These are phyloP conservation scores for Acer campestre DNA, from an alignment of 345 rosid genomes.

Conservation along the genomic window DNA sequence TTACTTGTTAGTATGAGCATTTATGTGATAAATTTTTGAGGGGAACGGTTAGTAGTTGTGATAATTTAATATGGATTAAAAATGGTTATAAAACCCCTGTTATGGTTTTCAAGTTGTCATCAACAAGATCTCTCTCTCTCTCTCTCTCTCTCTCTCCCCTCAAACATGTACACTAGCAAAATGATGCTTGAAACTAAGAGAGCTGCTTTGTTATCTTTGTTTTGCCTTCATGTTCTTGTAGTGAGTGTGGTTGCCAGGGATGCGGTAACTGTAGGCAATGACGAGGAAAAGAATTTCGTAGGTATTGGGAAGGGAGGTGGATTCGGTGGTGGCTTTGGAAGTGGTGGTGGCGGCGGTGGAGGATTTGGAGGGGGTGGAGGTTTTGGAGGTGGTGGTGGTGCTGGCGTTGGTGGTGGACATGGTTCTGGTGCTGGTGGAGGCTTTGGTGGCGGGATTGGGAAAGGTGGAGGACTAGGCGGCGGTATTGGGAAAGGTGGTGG, in stretches of 20 bases:
- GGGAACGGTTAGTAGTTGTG: conserved; percentile 45
- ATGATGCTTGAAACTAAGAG: conserved; percentile 37
- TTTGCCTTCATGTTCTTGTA: conserved; percentile 47
- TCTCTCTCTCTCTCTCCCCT: too few relatives aligned
- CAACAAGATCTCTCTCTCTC: neutral
- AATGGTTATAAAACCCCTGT: conserved; percentile 24
- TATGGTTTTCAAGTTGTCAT: neutral
- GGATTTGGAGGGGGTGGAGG: conserved; percentile 4
- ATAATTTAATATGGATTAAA: conserved; percentile 27
- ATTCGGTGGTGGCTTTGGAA: conserved; percentile 4
- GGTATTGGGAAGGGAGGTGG: conserved; percentile 20
- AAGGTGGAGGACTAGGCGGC: too few relatives aligned
- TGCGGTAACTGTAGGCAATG: conserved; percentile 18
- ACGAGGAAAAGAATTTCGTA: conserved; percentile 26
- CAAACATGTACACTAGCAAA: neutral
- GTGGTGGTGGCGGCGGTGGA: too few relatives aligned
- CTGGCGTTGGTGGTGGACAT: too few relatives aligned
- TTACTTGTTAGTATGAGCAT: neutral
- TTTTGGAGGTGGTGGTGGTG: neutral
- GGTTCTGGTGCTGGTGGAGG: too few relatives aligned
- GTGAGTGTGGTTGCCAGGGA: conserved; percentile 46
- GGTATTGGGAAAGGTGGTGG: too few relatives aligned
- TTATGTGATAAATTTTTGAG: conserved; percentile 25
- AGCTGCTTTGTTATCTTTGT: conserved; percentile 41
- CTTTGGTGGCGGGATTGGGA: too few relatives aligned